phyloP scores from a whole-genome alignment of 2,329 filamentous ascomycete genomes.

The Fusarium sororula region DNA sequence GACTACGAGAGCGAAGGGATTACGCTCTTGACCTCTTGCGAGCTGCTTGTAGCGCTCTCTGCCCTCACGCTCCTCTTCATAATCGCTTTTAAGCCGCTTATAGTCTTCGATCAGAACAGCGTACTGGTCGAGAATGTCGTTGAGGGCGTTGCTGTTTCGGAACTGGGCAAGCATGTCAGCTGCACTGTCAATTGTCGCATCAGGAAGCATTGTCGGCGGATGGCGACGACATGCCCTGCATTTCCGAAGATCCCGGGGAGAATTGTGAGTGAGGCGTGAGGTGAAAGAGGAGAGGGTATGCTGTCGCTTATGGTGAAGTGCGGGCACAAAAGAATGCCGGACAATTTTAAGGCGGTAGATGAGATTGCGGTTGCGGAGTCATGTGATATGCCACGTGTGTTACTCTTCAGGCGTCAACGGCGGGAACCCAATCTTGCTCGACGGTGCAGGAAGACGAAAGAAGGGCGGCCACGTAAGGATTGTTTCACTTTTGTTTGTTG shows the following conservation, averaged over 20 bases:
- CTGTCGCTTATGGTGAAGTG: slow-evolving; percentile 10
- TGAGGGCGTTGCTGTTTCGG: slow-evolving; percentile 40
- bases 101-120: slow-evolving; percentile 60
- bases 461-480: neutral
- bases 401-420: slow-evolving; percentile 2
- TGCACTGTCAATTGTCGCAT: slow-evolving; percentile 33
- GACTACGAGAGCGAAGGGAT: slow-evolving; percentile 68
- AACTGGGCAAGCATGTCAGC: slow-evolving; percentile 45
- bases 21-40: slow-evolving; percentile 58
- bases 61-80: slow-evolving; percentile 63
- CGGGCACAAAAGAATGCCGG: neutral
- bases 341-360: slow-evolving; percentile 6
- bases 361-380: neutral
- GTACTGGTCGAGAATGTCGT: slow-evolving; percentile 47
- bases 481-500: neutral
- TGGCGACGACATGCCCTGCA: slow-evolving; percentile 20
- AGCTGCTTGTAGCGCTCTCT: slow-evolving; percentile 65
- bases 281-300: neutral
- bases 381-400: slow-evolving; percentile 18
- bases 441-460: neutral
- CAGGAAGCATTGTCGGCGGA: slow-evolving; percentile 32
- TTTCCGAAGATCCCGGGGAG: neutral
- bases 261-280: neutral
- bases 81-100: slow-evolving; percentile 63
- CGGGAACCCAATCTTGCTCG: neutral